Conservation (phyloP, 495 filamentous ascomycete species). For the Xylaria scruposa region DNA sequence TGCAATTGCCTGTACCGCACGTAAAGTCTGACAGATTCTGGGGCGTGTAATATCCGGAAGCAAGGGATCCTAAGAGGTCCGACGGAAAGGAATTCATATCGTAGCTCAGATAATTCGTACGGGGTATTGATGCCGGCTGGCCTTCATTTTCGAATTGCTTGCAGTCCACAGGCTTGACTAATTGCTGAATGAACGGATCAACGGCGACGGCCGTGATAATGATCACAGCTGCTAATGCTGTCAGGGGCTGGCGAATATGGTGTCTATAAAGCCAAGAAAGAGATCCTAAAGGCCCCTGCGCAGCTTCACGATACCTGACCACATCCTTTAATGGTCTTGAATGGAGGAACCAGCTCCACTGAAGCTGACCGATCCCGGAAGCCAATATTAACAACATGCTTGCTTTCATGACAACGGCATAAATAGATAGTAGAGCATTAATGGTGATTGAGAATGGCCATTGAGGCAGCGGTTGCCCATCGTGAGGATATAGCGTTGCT, state of each 20-base stretch:
- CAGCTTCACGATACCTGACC: constrained; percentile 29
- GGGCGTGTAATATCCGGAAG: constrained; percentile 4
- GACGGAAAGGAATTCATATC: constrained; percentile 18
- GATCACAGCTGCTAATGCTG: constrained; percentile 7
- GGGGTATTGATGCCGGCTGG: constrained; percentile 18
- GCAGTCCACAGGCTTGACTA: constrained; percentile 1
- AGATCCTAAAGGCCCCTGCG: constrained; percentile 28
- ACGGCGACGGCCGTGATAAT: constrained; percentile 1
- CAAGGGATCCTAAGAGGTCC: constrained; percentile 19
- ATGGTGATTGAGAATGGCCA: constrained; percentile 37
- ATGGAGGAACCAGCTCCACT: constrained; percentile 35
- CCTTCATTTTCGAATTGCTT: constrained; percentile 23
- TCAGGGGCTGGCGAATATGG: constrained; percentile 8
- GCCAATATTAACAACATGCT: constrained; percentile 29
- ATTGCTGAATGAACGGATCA: constrained; percentile 21
- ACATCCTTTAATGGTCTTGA: constrained; percentile 31
- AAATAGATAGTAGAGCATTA: constrained; percentile 36
- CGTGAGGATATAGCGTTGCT: constrained; percentile 30
- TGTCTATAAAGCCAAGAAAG: constrained; percentile 21
- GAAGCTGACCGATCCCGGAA: constrained; percentile 32
- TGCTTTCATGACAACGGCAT: constrained; percentile 35
- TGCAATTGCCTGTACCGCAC: constrained; percentile 28
- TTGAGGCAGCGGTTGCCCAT: constrained; percentile 34
- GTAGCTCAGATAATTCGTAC: constrained; percentile 25
- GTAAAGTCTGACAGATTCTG: constrained; percentile 21